These are phyloP conservation scores for Diaporthe humulicola DNA, from an alignment of 2,329 filamentous ascomycete genomes.

Conservation along the genomic window DNA sequence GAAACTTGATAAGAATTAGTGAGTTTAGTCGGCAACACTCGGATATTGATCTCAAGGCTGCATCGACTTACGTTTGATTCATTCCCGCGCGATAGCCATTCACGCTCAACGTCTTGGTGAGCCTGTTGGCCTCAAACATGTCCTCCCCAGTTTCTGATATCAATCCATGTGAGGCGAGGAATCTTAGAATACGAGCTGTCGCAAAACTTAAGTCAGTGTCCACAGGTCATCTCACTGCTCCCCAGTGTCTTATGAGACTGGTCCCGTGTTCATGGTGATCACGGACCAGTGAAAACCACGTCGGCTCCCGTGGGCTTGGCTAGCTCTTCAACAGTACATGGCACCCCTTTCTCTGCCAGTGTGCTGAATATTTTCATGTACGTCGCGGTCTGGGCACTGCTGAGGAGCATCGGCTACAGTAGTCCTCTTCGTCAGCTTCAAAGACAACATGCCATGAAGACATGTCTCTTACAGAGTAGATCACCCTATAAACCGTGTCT, in stretches of 20 bases:
- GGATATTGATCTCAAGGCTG: no score
- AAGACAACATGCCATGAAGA: no score
- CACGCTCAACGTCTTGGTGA: constrained; percentile 20
- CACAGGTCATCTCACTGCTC: background rate
- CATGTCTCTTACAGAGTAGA: background rate
- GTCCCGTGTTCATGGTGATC: background rate
- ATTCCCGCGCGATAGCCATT: constrained; percentile 26
- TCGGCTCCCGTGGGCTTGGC: constrained; percentile 15
- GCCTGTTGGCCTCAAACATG: constrained; percentile 31
- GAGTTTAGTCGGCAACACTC: no score
- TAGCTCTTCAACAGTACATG: constrained; percentile 14
- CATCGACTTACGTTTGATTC: constrained; percentile 8
- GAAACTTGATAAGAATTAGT: background rate
- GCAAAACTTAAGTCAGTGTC: background rate
- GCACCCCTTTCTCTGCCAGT: constrained; percentile 6
- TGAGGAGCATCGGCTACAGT: constrained; percentile 32
- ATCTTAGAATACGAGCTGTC: constrained; percentile 36
- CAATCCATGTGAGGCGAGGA: constrained; percentile 27
- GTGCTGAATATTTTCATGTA: constrained; percentile 34
- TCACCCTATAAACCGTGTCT: constrained; percentile 24
- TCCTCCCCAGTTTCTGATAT: constrained; percentile 28
- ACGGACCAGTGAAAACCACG: constrained; percentile 8
- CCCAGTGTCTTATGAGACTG: no score
- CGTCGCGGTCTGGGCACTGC: constrained; percentile 18
- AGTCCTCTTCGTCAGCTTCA: background rate